Evolutionary conservation across 2,329 filamentous ascomycete species (phyloP), one percentile per base, ranked within the genome.

Genomic region (Cytospora schulzeri): DNA sequence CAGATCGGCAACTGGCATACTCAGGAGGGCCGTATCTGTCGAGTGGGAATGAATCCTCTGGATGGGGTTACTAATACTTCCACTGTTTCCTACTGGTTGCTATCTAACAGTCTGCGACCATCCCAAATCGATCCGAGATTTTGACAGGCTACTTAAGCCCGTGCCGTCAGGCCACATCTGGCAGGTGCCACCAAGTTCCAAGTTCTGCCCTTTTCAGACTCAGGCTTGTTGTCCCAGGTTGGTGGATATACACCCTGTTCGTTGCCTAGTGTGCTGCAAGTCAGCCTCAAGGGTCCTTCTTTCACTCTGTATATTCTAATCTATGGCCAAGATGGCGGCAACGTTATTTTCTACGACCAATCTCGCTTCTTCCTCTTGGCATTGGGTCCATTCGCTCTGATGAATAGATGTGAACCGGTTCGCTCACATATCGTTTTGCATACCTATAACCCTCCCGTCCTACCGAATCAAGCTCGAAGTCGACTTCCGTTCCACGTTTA

Each of bases 201-300:
- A 35, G 9, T 11, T 15, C 15, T 35, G 22, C 29, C 28, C 11
- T 5, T 19, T 38, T n/a, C 45, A 38, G 51, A 14, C 22, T 51
- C 29, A 12, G 57, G 17, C 31, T 24, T 51, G 57, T 48, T 29
- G n/a, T 7, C 22, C 6, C 33, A 19, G 57, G 22, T n/a, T 14
- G 33, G 57, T 29, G 22, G 14, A 28, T 14, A 26, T 45, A 35
- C 29, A 28, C 57, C 31, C 29, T 51, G 14, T 26, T 26, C 45
- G 28, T 45, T 59, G 29, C n/a, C n/a, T 51, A 26, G n/a, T 59
- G 26, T n/a, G 57, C 45, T 15, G 45, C 57, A 14, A n/a, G 24
- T 45, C 38, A 35, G 35, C 35, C 24, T 53, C 17, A 38, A n/a
- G n/a, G n/a, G n/a, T 14, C 33, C 9, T 35, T 35, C 14, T 35